phyloP scores from a whole-genome alignment of 2,329 filamentous ascomycete genomes.

The Nemania sp. region DNA sequence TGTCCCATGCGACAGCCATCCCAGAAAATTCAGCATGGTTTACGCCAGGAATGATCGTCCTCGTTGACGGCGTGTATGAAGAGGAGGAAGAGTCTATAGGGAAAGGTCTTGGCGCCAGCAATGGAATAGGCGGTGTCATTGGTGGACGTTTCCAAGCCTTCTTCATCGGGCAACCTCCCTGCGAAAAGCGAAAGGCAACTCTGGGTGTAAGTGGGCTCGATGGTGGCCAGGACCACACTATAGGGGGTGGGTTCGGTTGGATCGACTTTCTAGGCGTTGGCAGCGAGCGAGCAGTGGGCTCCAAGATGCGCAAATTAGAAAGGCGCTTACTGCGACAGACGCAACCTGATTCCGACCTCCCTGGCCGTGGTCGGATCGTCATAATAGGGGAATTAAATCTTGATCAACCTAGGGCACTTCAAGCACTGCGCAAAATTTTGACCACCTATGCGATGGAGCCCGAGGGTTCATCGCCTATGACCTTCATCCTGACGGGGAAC shows the following conservation, averaged over 20 bases:
- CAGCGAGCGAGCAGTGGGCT: slow-evolving; percentile 85
- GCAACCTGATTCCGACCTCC: slow-evolving; percentile 45
- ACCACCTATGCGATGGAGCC: slow-evolving; percentile 76
- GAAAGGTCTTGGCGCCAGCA: slow-evolving; percentile 78
- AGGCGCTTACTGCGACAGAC: slow-evolving; percentile 68
- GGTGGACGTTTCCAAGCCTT: slow-evolving; percentile 93
- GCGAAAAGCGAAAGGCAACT: slow-evolving; percentile 83
- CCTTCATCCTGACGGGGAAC: slow-evolving; percentile 87
- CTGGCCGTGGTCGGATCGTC: slow-evolving; percentile 69
- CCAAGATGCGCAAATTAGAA: slow-evolving; percentile 85
- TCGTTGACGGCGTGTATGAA: slow-evolving; percentile 96
- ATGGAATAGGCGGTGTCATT: slow-evolving; percentile 88
- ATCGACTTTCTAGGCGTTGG: slow-evolving; percentile 95
- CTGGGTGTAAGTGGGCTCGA: slow-evolving; percentile 76
- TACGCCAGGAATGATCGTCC: slow-evolving; percentile 92
- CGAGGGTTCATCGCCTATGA: slow-evolving; percentile 75
- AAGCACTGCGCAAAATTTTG: slow-evolving; percentile 84
- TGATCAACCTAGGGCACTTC: slow-evolving; percentile 83
- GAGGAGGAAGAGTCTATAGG: slow-evolving; percentile 83
- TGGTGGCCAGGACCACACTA: slow-evolving; percentile 68
- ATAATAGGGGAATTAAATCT: slow-evolving; percentile 88
- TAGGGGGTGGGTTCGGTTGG: slow-evolving; percentile 92
- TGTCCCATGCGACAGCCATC: slow-evolving; percentile 83
- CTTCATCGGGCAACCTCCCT: slow-evolving; percentile 90
- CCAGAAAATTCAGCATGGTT: slow-evolving; percentile 93